Base-by-base conservation (phyloP, 495 filamentous ascomycete genomes). In the Evernia prunastri region DNA sequence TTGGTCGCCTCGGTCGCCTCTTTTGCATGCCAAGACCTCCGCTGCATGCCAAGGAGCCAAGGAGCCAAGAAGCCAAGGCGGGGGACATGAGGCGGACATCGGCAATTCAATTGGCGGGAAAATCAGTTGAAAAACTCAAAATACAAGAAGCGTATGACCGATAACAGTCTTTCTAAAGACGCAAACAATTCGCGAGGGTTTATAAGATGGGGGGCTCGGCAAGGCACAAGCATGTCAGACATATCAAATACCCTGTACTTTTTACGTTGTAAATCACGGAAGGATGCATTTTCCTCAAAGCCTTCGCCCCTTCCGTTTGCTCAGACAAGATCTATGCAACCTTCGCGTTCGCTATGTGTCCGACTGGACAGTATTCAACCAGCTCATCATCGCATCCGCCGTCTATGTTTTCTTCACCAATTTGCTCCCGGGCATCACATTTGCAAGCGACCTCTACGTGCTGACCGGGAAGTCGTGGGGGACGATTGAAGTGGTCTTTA, bases 361-460 rank as follows among this genome's bases (percentile, higher is more conserved):
- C 3, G 87, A 89, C 72, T 89, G 87, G 86, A 80, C 73, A 2
- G 67, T 79, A 18, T 89, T 90, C 75, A 89, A 89, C 68, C 87
- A 90, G 67, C 74, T 88, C 59, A 75, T 90, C 15, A 77, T 90
- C 65, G 87, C 87, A 15, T 86, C 83, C 54, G 86, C 87, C 3
- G 84, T 90, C 23, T 89, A 87, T 73, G 81, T 90, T 29, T 90
- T 89, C 72, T 90, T 90, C 66, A 89, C 86, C 20, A 90, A 90
- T 72, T 75, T 90, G 1, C 76, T 90, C 7, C 87, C 87, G 0
- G 86, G 87, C 4, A 89, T 90, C 67, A 89, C 87, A 0, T 90
- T 89, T 73, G 86, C 85, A 0, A 86, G 81, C 68, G 87, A 90
- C 69, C 71, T 89, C 40, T 87, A 88, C 67, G 82, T 84, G 1